Evolutionary conservation across 78 protist genomes (phyloP), one percentile per base, ranked within the genome.

Genomic region (Cavenderia fasciculata): DNA sequence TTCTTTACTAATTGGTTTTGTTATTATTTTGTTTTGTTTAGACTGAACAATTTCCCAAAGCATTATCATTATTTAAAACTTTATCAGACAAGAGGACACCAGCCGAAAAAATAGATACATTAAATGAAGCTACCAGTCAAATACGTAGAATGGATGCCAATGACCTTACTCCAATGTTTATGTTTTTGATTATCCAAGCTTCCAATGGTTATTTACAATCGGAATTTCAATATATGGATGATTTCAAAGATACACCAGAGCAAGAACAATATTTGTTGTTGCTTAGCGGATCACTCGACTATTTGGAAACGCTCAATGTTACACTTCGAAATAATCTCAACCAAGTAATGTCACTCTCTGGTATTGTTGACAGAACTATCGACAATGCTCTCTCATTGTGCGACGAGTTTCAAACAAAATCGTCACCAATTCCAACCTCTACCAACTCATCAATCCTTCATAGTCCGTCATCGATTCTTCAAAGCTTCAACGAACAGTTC

Each of bases 151-250:
- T 38, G 7, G 87, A 77, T 65, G 87, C 87, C 14, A 77, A 77
- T 49, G 87, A 77, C 63, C 72, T 77, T 21, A 77, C 87, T 16
- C 87, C 87, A 77, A 77, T 77, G 87, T 77, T 77, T 77, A 77
- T 77, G 87, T 77, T 62, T 51, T 29, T 77, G 19, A 12, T 77
- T 8, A 63, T 77, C 23, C 61, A 63, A 38, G 61, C 87, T 23
- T 23, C 61, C 2, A 23, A 49, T 0, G 52, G 47, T 0, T 44
- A 56, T 6, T 49, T 77, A 33, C 59, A 62, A 43, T 77, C 87
- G 8, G 74, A 77, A 63, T 77, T 65, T 63, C 57, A 77, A 33
- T 77, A 63, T 51, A 77, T 77, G 87, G 49, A 77, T 51, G 87
- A 77, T 38, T 77, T 77, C 18, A 77, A 77, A 49, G 87, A 77